Conservation (phyloP, 2,329 filamentous ascomycete species). For the Verticillium albo-atrum region DNA sequence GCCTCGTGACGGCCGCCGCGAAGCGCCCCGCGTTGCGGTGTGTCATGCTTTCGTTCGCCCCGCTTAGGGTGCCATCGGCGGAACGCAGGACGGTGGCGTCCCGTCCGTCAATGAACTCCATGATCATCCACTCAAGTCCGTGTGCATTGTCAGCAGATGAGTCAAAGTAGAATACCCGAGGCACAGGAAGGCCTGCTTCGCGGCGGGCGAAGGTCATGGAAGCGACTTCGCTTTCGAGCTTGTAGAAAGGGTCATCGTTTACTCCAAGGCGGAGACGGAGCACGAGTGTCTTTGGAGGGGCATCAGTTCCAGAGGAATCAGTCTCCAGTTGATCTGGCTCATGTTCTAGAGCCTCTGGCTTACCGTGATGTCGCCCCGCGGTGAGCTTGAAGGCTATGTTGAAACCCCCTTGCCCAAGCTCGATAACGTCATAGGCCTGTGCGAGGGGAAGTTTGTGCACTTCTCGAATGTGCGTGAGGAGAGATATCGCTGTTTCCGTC, state of each 20-base stretch:
- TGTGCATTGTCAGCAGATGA: constrained; percentile 6
- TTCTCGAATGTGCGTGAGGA: background rate
- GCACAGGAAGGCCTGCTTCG: background rate
- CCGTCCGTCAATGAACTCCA: constrained; percentile 3
- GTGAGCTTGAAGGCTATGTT: background rate
- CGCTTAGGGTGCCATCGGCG: background rate
- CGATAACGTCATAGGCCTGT: background rate
- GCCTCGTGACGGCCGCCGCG: background rate
- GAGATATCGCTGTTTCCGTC: background rate
- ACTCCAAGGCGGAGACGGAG: constrained; percentile 2
- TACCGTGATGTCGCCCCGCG: background rate
- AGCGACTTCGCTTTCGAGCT: constrained; percentile 9
- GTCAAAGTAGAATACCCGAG: constrained; percentile 7
- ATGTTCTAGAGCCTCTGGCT: too few species aligned
- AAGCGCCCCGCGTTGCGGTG: background rate
- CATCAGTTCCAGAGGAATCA: too few species aligned
- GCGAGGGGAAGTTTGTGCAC: background rate
- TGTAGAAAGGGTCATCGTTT: constrained; percentile 2
- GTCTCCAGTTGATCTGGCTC: too few species aligned
- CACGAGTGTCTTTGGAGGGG: too few species aligned
- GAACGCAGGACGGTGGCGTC: background rate
- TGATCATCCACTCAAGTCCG: constrained; percentile 10
- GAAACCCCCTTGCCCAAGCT: background rate
- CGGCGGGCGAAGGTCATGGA: constrained; percentile 5
- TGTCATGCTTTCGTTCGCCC: background rate